Base-by-base conservation (phyloP, 2,329 filamentous ascomycete species). In the Nemania sp. region DNA sequence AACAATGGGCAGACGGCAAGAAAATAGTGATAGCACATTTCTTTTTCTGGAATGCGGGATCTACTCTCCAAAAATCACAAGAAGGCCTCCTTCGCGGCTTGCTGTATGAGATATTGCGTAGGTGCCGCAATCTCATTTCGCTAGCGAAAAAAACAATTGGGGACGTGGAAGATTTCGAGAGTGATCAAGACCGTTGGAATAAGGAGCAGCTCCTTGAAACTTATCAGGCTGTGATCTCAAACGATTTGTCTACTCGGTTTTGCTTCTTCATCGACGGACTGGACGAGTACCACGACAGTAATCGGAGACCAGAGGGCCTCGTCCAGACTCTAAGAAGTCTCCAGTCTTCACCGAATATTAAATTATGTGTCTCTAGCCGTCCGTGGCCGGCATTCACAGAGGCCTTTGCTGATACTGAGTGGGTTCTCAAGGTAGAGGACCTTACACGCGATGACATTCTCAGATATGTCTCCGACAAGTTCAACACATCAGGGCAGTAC, bases 361-460 rank as follows among this genome's bases (percentile, higher is more conserved):
- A 74, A 37, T 15, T 71, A 10, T 72, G 72, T 50, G 60, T 70
- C 4, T 71, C 70, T 7, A 73, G 70, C 61, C 64, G 73, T 15
- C 68, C 71, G 9, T 69, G 65, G 66, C 66, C 69, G 39, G 62
- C 66, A 18, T 74, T 74, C 50, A 59, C 67, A 34, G 65, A 71
- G 40, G 54, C 57, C 0, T 71, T 74, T 34, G 63, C 62, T n/a
- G 7, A 40, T 4, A 50, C 64, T 13, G 32, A 55, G 10, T 52
- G 54, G 3, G 63, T 57, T 29, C 57, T 74, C 9, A 42, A 59
- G 9, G 55, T 70, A 3, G 68, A 71, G 32, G 63, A 70, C 18
- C 52, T 69, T 5, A 69, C 65, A 1, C 49, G 65, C 39, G 9
- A 53, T 3, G 70, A 73, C 47, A 72, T 71, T 25, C 46, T 49